Base-by-base conservation (phyloP, 768 basidiomycete species). In the Lepiota brunneoincarnata region DNA sequence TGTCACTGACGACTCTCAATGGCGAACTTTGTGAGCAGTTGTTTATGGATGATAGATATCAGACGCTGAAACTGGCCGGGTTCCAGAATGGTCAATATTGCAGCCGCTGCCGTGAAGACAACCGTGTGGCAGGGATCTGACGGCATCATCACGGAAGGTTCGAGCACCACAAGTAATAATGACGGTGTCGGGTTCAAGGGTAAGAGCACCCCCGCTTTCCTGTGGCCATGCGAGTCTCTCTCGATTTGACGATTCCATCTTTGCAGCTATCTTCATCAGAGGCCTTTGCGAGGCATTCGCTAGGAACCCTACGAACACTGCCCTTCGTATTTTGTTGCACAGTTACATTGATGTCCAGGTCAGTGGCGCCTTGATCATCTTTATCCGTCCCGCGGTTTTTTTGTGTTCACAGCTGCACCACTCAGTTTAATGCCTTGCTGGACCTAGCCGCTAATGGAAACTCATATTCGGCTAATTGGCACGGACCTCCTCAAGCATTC, bases 161-260 rank as follows among this genome's bases (percentile, higher is more conserved):
- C 74, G 9, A 72, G 70, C 57, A 67, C 68, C 7, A 62, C 57
- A 4, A 58, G 59, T 6, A 72, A 80, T 52, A 74, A 79, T 51
- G 79, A 81, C 53, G 70, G 66, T 4, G 74, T 79, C 23, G 78
- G 79, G 6, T 81, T 81, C 65, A 82, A 82, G 69, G 73, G 81
- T 76, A 24, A 11, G 57, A 31, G 18, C n/a, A n/a, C n/a, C n/a
- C n/a, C n/a, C n/a, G n/a, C n/a, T 43, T 23, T 28, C 23, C 12
- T 35, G 9, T 35, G 20, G 35, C 31, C 6, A 26, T 28, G n/a
- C 11, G 18, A 6, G 15, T 14, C 21, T 21, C 9, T 11, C 43
- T 40, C 21, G 2, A 38, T 11, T n/a, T 49, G 47, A 40, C 43
- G 11, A 17, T 20, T 17, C 12, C n/a, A n/a, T n/a, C n/a, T n/a